Evolutionary conservation across 805 yeast genomes (phyloP).

Genomic region (Metschnikowia dekortorum): DNA sequence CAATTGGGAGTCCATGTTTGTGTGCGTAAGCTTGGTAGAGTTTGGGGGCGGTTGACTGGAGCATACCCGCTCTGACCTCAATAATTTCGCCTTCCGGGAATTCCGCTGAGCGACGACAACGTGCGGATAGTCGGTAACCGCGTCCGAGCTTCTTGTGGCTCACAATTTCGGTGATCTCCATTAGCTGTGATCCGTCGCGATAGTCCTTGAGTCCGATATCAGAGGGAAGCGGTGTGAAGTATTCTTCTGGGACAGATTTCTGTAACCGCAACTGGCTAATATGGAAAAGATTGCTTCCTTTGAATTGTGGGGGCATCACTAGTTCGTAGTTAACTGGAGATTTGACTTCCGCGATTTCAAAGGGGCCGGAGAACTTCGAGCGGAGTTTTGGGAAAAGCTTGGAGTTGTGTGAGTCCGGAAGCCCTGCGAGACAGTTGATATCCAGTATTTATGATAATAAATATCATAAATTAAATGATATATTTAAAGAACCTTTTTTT

Average conservation of each 20-base stretch:
- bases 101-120: not conserved
- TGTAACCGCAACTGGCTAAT: not conserved
- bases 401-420: not conserved
- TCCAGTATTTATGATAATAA: too few species aligned
- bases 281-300: not conserved
- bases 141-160: not conserved
- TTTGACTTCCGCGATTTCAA: not conserved
- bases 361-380: not conserved
- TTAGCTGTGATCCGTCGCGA: not conserved
- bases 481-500: too few species aligned
- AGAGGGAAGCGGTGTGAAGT: not conserved
- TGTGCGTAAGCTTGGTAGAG: not conserved
- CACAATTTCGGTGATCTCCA: not conserved
- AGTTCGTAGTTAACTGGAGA: not conserved
- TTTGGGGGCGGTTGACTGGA: too few species aligned
- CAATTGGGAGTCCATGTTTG: not conserved
- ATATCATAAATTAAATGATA: too few species aligned
- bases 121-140: not conserved
- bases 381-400: conserved; percentile 1
- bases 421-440: too few species aligned
- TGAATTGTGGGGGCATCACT: not conserved
- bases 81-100: not conserved
- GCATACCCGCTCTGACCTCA: not conserved
- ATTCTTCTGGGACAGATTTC: not conserved
- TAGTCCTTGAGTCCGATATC: not conserved